Conservation (phyloP, 2,329 filamentous ascomycete species). For the Paecilomyces formosus region DNA sequence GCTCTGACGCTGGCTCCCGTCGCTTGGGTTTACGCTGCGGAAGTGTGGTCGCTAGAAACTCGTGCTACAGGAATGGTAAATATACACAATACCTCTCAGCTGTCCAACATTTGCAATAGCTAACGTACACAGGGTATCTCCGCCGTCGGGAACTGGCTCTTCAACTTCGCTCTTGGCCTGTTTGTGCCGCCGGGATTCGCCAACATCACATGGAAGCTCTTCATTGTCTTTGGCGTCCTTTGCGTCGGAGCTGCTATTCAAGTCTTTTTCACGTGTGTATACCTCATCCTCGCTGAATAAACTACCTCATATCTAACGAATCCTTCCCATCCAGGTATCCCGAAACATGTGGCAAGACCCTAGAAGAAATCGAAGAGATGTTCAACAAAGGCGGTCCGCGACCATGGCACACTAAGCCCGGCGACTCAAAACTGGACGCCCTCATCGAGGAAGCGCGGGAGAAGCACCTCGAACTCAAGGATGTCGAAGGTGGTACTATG, state of each 20-base stretch:
- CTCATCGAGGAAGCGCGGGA: slow-evolving; percentile 19
- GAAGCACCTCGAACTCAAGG: slow-evolving; percentile 9
- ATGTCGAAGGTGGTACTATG: slow-evolving; percentile 1
- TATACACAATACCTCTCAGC: neutral
- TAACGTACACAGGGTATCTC: slow-evolving; percentile 29
- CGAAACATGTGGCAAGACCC: slow-evolving; percentile 28
- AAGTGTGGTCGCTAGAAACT: slow-evolving; percentile 57
- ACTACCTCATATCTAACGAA: neutral
- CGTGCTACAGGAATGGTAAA: slow-evolving; percentile 52
- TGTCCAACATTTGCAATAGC: no score
- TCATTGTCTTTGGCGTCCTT: slow-evolving; percentile 43
- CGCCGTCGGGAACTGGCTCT: slow-evolving; percentile 49
- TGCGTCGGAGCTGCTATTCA: slow-evolving; percentile 41
- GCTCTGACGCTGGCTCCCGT: slow-evolving; percentile 57
- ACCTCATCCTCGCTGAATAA: neutral
- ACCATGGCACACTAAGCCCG: slow-evolving; percentile 26
- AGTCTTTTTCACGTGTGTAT: slow-evolving; percentile 36
- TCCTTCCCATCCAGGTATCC: slow-evolving; percentile 13
- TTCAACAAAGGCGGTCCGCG: slow-evolving; percentile 21
- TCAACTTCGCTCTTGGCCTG: slow-evolving; percentile 55
- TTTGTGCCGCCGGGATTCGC: slow-evolving; percentile 52
- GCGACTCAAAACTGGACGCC: slow-evolving; percentile 21
- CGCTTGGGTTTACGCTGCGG: slow-evolving; percentile 59
- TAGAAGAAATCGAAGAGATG: slow-evolving; percentile 33
- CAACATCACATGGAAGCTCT: slow-evolving; percentile 51